phyloP scores from a whole-genome alignment of 345 rosid genomes.

The Punica granatum region DNA sequence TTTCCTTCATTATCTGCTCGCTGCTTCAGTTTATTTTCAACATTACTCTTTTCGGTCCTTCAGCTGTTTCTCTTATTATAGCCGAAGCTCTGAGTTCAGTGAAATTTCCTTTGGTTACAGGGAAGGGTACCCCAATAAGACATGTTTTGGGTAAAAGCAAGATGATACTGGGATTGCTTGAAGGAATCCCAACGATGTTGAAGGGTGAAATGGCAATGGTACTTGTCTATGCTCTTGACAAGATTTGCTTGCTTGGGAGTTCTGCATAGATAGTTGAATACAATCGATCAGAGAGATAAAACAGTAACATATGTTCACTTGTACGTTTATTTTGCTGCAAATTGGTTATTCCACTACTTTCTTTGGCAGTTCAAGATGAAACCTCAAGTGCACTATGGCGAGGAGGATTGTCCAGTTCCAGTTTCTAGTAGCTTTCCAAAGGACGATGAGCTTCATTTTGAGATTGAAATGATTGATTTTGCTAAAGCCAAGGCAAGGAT shows the following conservation, averaged over 20 bases:
- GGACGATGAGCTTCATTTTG: constrained; percentile 96
- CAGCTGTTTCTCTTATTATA: not conserved
- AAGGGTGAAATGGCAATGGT: constrained; percentile 98
- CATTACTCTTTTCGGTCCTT: not conserved
- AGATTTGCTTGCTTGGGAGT: not conserved
- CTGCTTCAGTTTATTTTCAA: not conserved
- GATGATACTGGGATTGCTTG: constrained; percentile 74
- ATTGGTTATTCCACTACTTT: not conserved
- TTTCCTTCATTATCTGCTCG: not conserved
- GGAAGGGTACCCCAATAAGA: constrained; percentile 69
- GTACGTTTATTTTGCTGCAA: not conserved
- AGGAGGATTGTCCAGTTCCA: constrained; percentile 76
- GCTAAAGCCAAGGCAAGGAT: constrained; percentile 71
- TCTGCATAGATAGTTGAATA: not conserved
- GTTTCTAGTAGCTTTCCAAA: constrained; percentile 63
- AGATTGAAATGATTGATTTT: constrained; percentile 80
- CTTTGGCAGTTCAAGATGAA: constrained; percentile 85
- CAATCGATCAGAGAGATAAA: not conserved
- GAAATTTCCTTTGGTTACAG: constrained; percentile 25
- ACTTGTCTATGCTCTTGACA: constrained; percentile 6
- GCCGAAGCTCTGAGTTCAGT: not conserved
- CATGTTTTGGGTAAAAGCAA: constrained; percentile 87
- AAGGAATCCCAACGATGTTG: constrained; percentile 88
- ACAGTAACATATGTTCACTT: not conserved
- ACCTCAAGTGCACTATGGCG: constrained; percentile 86